Evolutionary conservation across 768 basidiomycete species (phyloP).

Genomic region (Rhodotorula sphaerocarpa): DNA sequence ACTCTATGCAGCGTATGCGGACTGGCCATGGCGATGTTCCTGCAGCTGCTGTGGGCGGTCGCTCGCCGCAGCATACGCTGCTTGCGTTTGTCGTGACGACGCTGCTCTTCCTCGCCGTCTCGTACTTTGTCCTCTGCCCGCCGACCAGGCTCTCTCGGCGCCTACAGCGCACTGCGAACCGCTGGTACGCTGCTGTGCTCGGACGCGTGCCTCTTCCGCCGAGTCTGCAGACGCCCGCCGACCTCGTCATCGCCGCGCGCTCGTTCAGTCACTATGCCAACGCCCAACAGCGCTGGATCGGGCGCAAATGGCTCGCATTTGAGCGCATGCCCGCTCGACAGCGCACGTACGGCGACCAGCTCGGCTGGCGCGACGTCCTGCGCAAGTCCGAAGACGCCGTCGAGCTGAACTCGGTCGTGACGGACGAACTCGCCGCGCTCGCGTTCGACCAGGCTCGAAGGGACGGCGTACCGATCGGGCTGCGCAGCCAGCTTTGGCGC

Average conservation of each 20-base stretch:
- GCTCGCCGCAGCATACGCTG: background rate
- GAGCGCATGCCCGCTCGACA: slow-evolving; percentile 6
- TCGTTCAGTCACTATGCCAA: slow-evolving; percentile 10
- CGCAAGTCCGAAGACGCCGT: background rate
- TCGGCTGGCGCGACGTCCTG: slow-evolving; percentile 8
- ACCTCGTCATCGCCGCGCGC: slow-evolving; percentile 14
- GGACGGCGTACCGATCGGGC: slow-evolving; percentile 8
- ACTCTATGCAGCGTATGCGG: no score
- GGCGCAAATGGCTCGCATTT: slow-evolving; percentile 13
- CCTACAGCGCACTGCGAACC: background rate
- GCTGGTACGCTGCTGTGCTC: background rate
- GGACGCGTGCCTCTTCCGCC: slow-evolving; percentile 2
- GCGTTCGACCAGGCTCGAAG: slow-evolving; percentile 14
- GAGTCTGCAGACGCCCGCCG: slow-evolving; percentile 6
- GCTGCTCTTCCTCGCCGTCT: slow-evolving; percentile 14
- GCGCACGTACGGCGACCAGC: background rate
- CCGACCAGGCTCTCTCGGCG: background rate
- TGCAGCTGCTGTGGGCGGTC: no score
- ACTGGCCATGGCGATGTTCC: no score
- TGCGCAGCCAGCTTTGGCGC: background rate
- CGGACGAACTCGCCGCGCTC: slow-evolving; percentile 20
- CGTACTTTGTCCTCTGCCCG: background rate
- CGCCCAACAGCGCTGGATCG: slow-evolving; percentile 2
- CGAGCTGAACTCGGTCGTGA: slow-evolving; percentile 15
- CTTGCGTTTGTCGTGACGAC: slow-evolving; percentile 18